Evolutionary conservation across 2,329 filamentous ascomycete genomes (phyloP).

Genomic region (Aaosphaeria pasadenensis): DNA sequence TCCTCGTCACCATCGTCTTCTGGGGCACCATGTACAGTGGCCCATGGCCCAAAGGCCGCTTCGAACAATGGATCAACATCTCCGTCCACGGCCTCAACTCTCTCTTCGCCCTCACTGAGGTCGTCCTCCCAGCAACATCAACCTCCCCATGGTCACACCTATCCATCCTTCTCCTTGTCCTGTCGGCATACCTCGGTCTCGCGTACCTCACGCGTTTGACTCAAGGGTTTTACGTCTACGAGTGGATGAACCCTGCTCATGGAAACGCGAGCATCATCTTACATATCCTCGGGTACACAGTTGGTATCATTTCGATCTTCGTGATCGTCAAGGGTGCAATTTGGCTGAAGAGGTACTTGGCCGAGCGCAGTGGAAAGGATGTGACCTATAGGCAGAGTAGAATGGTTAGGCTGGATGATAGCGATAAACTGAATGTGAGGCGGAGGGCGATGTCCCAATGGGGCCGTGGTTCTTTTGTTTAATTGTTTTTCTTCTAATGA

Average conservation of each 20-base stretch:
- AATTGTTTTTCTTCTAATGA: no score
- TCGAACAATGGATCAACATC: constrained; percentile 55
- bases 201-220: constrained; percentile 69
- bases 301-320: constrained; percentile 16
- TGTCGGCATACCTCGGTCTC: constrained; percentile 67
- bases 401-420: no score
- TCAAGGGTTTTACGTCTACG: constrained; percentile 71
- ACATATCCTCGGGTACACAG: constrained; percentile 21
- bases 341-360: not conserved
- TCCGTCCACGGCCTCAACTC: constrained; percentile 74
- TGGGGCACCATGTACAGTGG: constrained; percentile 36
- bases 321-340: constrained; percentile 4
- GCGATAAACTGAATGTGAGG: no score
- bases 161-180: constrained; percentile 61
- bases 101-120: constrained; percentile 67
- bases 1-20: constrained; percentile 40
- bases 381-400: not conserved
- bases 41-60: constrained; percentile 41
- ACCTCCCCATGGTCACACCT: constrained; percentile 63
- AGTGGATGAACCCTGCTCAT: constrained; percentile 41
- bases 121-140: constrained; percentile 63
- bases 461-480: no score
- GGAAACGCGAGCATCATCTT: constrained; percentile 17
- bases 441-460: no score
- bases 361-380: not conserved